Evolutionary conservation across 805 yeast genomes (phyloP), one percentile per base, ranked within the genome.

Genomic region (Nakazawaea ambrosiae): DNA sequence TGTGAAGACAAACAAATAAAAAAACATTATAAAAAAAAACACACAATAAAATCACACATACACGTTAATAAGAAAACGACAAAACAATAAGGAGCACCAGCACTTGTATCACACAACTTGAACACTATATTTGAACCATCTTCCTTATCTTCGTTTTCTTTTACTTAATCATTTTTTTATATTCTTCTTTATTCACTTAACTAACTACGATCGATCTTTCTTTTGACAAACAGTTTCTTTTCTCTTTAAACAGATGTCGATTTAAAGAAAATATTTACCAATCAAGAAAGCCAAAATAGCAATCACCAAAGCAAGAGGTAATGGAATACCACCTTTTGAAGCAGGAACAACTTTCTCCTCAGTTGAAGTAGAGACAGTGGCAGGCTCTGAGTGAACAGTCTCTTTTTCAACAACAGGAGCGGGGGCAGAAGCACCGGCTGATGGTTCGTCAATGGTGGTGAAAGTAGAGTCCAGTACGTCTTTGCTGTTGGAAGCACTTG

Each of bases 241-340:
- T n/a, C n/a, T n/a, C n/a, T n/a, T n/a, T n/a, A 16, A 19, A 28
- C 19, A 26, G 27, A n/a, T 16, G 12, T 27, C 11, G 12, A 15
- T 14, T 29, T 33, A 34, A 31, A 39, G 39, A 14, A 34, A 29
- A 23, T 31, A 39, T 23, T 34, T 34, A 16, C 42, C 42, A 22
- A 39, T 24, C 14, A 39, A 14, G 9, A 39, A 20, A 11, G 42
- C 42, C 28, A 39, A 34, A 18, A 39, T 29, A 6, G 37, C 39
- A 22, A 34, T 17, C 3, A 34, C 16, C 18, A 39, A 29, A 15
- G 26, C 38, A 20, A 39, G 29, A 26, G 42, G 42, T 14, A 39
- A 14, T 26, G 42, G 42, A 18, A 39, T 31, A 31, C 42, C 42
- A 20, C 42, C 39, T 25, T 34, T 34, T 20, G 42, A 25, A 14